Conservation (phyloP, 176 grass and related monocot genomes). For the Hyparrhenia diplandra region DNA sequence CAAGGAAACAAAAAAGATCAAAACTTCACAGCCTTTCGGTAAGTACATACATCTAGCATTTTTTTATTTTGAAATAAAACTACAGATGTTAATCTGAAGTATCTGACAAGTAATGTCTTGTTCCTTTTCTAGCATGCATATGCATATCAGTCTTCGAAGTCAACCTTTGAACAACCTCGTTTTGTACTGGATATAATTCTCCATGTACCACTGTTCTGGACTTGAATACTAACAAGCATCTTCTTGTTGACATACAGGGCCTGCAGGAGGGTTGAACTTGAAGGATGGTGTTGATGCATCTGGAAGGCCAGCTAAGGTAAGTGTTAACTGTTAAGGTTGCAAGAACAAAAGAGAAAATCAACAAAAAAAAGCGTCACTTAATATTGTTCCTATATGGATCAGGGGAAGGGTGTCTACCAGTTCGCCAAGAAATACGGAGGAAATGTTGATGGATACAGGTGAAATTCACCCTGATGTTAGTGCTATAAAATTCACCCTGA, state of each 20-base stretch:
- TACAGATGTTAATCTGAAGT: not conserved
- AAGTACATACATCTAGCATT: conserved; percentile 7
- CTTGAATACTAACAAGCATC: not conserved
- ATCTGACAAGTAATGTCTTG: not conserved
- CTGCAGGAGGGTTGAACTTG: conserved; percentile 44
- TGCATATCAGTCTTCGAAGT: not conserved
- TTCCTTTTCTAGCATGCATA: not conserved
- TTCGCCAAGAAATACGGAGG: conserved; percentile 79
- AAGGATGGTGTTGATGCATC: conserved; percentile 50
- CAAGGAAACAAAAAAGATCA: no score
- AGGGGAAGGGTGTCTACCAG: conserved; percentile 79
- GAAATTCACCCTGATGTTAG: not conserved
- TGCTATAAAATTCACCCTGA: no score
- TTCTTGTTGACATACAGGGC: conserved; percentile 28
- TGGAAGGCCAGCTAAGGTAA: conserved; percentile 62
- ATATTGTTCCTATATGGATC: conserved; percentile 19
- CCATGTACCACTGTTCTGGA: not conserved
- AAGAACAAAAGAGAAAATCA: not conserved
- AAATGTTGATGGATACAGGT: conserved; percentile 79
- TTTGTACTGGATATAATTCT: not conserved
- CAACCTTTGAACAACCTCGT: not conserved
- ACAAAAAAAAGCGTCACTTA: not conserved
- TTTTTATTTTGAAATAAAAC: not conserved
- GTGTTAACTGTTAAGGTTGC: not conserved
- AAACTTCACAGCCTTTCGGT: conserved; percentile 51